Evolutionary conservation across 2,329 filamentous ascomycete species (phyloP), one percentile per base, ranked within the genome.

Genomic region (Lasiodiplodia sp.): DNA sequence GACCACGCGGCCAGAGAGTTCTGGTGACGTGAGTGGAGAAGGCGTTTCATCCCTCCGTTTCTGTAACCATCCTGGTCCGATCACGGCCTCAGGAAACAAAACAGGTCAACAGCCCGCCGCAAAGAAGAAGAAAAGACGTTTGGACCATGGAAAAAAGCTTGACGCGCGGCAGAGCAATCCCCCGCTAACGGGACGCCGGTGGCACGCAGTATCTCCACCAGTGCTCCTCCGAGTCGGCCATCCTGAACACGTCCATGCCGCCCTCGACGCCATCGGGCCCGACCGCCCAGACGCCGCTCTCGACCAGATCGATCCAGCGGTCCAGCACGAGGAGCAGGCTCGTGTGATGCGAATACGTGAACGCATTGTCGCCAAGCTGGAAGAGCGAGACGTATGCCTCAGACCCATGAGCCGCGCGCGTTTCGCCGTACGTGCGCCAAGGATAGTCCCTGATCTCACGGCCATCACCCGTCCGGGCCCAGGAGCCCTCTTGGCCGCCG

Each of bases 161-260:
- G 58, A 63, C 58, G 58, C 58, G 58, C 58, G 58, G 40, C 58
- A 60, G 28, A 21, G 25, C 6, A 57, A 3, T 12, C 14, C 28
- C 34, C 21, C 12, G 37, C 37, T 38, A 60, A 14, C 23, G 34
- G 10, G 31, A 23, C 12, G 38, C 37, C 10, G 21, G 37, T 18
- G 6, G 58, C 40, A 63, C 12, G 31, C n/a, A 63, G 21, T 64
- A 69, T 38, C 53, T 69, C 68, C 68, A 67, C 68, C 62, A 67
- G 23, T 55, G 28, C 47, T 67, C 55, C 44, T 53, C 18, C n/a
- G 16, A 25, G 34, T 66, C 67, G 18, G 52, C 52, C 44, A 34
- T 51, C 28, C 44, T 34, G 11, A 49, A 66, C 16, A 49, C 49
- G 11, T 55, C 57, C 31, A 64, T 68, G n/a, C 67, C 56, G 18